Evolutionary conservation across 305 asterid species (phyloP).

Genomic region (Ilex paraguariensis): DNA sequence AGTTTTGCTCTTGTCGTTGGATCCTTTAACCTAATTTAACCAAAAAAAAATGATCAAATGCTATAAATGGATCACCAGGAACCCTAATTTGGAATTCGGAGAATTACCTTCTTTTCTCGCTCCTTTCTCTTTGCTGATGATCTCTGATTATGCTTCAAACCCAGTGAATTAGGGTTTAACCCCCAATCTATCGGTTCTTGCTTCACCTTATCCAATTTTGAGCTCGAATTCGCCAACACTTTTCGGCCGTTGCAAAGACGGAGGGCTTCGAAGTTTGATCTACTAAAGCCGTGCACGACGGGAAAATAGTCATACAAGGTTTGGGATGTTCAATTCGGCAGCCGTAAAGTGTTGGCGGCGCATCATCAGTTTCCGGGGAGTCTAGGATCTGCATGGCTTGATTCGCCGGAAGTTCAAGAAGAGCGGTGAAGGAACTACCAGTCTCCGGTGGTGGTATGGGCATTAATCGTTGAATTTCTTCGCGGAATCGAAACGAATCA

Average conservation of each 20-base stretch:
- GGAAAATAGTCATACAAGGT: conserved; percentile 20
- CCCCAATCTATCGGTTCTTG: conserved; percentile 62
- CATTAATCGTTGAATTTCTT: conserved; percentile 35
- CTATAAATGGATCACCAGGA: background rate
- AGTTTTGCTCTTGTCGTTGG: conserved; percentile 52
- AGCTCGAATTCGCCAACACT: conserved; percentile 14
- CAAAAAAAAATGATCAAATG: background rate
- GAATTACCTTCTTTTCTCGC: conserved; percentile 59
- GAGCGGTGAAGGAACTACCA: conserved; percentile 74
- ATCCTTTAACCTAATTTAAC: conserved; percentile 43
- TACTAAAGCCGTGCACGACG: conserved; percentile 30
- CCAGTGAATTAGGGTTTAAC: conserved; percentile 39
- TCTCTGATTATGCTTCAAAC: conserved; percentile 17
- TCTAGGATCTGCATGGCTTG: conserved; percentile 78
- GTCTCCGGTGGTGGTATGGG: conserved; percentile 33
- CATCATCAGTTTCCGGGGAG: conserved; percentile 35
- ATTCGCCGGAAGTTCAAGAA: conserved; percentile 79
- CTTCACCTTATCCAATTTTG: conserved; percentile 34
- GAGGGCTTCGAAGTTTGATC: conserved; percentile 63
- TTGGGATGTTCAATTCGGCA: conserved; percentile 1
- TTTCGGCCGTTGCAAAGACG: conserved; percentile 34
- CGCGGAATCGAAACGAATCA: conserved; percentile 21
- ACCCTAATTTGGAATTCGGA: background rate
- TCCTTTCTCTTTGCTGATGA: conserved; percentile 63
- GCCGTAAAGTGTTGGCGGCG: conserved; percentile 13